These are phyloP conservation scores for Leccinum boreale DNA, from an alignment of 768 basidiomycete genomes.

Conservation along the genomic window DNA sequence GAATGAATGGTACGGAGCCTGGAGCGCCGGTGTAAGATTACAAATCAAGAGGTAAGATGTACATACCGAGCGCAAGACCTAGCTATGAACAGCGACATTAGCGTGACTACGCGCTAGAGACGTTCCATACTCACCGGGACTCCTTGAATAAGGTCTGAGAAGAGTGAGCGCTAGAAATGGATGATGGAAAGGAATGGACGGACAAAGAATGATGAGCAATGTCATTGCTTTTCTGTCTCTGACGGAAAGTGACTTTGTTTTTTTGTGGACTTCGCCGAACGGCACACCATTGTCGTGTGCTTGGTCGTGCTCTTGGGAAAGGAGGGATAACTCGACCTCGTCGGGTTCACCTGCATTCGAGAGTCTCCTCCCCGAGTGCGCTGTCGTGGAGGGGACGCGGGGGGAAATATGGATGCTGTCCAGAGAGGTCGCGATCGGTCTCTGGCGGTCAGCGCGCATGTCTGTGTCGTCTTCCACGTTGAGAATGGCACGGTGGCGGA, in stretches of 20 bases:
- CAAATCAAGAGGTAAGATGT: background rate
- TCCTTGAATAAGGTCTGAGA: conserved; percentile 75
- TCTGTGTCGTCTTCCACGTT: conserved; percentile 38
- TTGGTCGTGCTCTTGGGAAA: conserved; percentile 53
- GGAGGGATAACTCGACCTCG: conserved; percentile 58
- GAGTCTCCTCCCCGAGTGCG: conserved; percentile 29
- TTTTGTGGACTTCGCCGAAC: conserved; percentile 33
- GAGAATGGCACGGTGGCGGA: conserved; percentile 29
- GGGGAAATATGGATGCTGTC: conserved; percentile 58
- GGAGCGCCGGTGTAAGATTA: conserved; percentile 6
- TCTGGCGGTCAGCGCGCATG: conserved; percentile 36
- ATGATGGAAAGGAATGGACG: conserved; percentile 33
- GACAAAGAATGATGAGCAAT: conserved; percentile 83
- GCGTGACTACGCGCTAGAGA: conserved; percentile 4
- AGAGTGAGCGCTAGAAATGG: conserved; percentile 14
- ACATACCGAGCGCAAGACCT: conserved; percentile 82
- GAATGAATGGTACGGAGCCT: conserved; percentile 96
- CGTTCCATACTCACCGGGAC: conserved; percentile 65
- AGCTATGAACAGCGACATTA: conserved; percentile 41
- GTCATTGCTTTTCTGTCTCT: conserved; percentile 85
- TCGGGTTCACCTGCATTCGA: conserved; percentile 38
- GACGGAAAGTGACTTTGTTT: conserved; percentile 52
- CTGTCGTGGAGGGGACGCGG: conserved; percentile 42
- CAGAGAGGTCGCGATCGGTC: conserved; percentile 56
- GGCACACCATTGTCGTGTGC: conserved; percentile 35